Conservation (phyloP, 805 yeast genomes). For the Candida rishiriensis region DNA sequence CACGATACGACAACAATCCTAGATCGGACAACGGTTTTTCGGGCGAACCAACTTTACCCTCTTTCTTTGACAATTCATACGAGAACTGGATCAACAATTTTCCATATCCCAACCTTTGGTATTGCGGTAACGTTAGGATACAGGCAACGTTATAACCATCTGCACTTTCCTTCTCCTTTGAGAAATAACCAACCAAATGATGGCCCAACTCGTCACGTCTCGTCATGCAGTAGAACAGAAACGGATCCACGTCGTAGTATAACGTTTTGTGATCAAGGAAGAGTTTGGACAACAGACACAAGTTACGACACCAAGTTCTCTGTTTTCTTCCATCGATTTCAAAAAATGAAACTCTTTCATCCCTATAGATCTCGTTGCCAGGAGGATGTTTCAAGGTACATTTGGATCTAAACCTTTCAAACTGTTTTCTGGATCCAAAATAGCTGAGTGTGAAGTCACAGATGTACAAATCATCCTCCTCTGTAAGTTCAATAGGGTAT, state of each 20-base stretch:
- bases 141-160: slow-evolving; percentile 96
- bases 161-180: slow-evolving; percentile 94
- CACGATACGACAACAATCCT: slow-evolving; percentile 89
- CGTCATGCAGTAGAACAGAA: slow-evolving; percentile 94
- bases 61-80: slow-evolving; percentile 83
- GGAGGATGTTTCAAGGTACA: slow-evolving; percentile 95
- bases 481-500: slow-evolving; percentile 91
- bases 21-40: slow-evolving; percentile 95
- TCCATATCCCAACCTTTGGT: slow-evolving; percentile 94
- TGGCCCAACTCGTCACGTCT: slow-evolving; percentile 85
- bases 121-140: slow-evolving; percentile 92
- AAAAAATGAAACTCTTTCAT: slow-evolving; percentile 87
- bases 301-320: slow-evolving; percentile 94
- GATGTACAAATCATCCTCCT: slow-evolving; percentile 82
- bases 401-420: slow-evolving; percentile 84
- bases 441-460: slow-evolving; percentile 89
- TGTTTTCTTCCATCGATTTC: slow-evolving; percentile 97
- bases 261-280: slow-evolving; percentile 94
- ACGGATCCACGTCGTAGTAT: slow-evolving; percentile 97
- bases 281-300: slow-evolving; percentile 83
- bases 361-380: slow-evolving; percentile 95
- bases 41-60: slow-evolving; percentile 91
- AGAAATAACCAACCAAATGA: slow-evolving; percentile 93
- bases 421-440: slow-evolving; percentile 85
- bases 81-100: slow-evolving; percentile 88